Conservation (phyloP, 306 rosid species). For the Elaeagnus macrophylla region DNA sequence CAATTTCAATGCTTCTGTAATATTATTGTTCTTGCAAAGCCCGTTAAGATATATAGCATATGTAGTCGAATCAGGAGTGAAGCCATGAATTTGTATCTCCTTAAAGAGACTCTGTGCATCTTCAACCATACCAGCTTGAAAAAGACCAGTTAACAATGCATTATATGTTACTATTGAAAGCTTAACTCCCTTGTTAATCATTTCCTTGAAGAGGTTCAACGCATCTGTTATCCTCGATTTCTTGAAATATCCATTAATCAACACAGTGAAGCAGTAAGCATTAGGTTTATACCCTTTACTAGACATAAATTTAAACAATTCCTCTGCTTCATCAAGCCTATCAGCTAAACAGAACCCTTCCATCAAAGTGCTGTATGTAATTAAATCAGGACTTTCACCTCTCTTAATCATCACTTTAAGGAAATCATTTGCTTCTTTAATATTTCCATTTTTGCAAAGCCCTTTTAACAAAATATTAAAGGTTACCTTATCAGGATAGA, state of each 20-base stretch:
- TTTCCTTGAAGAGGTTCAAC: constrained; percentile 14
- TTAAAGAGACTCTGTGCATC: constrained; percentile 26
- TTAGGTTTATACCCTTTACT: constrained; percentile 26
- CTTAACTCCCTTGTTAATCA: too few relatives aligned
- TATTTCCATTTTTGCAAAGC: constrained; percentile 30
- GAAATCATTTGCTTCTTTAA: constrained; percentile 26
- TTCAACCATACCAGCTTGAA: constrained; percentile 24
- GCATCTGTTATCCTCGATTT: constrained; percentile 29
- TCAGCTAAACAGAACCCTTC: constrained; percentile 36
- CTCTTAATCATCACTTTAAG: constrained; percentile 28
- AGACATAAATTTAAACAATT: constrained; percentile 21
- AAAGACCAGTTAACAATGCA: too few relatives aligned
- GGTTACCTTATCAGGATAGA: constrained; percentile 32
- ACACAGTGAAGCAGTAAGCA: constrained; percentile 20
- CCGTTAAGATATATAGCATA: constrained; percentile 25
- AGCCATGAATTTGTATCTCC: constrained; percentile 27
- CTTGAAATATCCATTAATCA: constrained; percentile 33
- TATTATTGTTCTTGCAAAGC: constrained; percentile 30
- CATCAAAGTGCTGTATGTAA: constrained; percentile 30
- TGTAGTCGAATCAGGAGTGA: constrained; percentile 16
- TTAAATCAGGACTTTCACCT: constrained; percentile 17
- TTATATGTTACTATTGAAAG: too few relatives aligned
- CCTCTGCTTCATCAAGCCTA: constrained; percentile 20
- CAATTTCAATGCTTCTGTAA: constrained; percentile 30
- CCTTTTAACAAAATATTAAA: constrained; percentile 26